These are phyloP conservation scores for Chlamydomonas reinhardtii DNA, from an alignment of 163 green algal species.

Conservation along the genomic window DNA sequence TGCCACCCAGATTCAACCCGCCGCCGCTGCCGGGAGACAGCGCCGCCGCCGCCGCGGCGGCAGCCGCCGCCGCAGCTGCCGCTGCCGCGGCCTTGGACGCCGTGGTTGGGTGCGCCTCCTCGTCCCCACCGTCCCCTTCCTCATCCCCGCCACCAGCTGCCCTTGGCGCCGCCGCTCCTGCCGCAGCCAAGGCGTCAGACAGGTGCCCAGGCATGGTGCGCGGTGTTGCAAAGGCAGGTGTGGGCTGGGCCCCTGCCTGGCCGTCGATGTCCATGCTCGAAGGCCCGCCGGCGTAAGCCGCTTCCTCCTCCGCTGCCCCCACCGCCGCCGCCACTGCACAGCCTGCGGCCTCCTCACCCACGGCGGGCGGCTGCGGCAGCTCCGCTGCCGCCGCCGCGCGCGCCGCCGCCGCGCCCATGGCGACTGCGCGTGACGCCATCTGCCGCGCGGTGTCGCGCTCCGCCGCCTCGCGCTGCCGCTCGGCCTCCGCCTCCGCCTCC, in stretches of 20 bases:
- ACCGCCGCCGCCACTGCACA: not conserved
- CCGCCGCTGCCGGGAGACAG: not conserved
- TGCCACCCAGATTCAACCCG: not conserved
- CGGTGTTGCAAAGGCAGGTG: no score
- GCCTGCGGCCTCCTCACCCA: not conserved
- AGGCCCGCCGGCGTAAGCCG: no score
- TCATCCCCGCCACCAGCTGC: no score
- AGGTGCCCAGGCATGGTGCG: no score
- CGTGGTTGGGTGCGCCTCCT: no score
- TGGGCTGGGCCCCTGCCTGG: no score
- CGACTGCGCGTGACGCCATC: slow-evolving; percentile 5
- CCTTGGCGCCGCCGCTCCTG: no score
- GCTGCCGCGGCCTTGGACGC: not conserved
- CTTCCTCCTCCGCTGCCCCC: not conserved
- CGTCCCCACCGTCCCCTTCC: no score
- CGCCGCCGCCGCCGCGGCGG: not conserved
- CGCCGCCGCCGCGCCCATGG: not conserved
- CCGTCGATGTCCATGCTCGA: no score
- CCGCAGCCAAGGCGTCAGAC: no score
- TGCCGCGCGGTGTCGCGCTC: slow-evolving; percentile 10
- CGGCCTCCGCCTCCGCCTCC: not conserved
- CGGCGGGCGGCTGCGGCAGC: no score
- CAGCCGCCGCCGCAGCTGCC: not conserved
- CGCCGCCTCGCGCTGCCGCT: not conserved
- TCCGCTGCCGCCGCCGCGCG: not conserved